Conservation (phyloP, 495 filamentous ascomycete genomes). For the Penicillium paxilli region DNA sequence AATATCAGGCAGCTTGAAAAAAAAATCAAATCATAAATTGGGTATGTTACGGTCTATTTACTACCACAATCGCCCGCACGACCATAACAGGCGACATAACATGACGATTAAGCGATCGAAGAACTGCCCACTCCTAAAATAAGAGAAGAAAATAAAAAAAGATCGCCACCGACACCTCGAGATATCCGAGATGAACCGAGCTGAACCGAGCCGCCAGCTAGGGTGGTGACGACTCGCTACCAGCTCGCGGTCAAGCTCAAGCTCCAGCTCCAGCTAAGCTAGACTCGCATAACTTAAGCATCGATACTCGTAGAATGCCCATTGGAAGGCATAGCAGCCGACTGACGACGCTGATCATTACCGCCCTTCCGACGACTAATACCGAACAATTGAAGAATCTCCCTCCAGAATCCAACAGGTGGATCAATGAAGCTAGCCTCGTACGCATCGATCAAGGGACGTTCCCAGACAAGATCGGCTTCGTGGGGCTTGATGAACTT, state of each 20-base stretch:
- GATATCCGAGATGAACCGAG: too few species aligned
- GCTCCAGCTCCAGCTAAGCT: too few species aligned
- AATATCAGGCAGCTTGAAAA: too few species aligned
- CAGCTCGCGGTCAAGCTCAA: too few species aligned
- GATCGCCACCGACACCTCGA: neutral
- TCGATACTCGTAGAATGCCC: neutral
- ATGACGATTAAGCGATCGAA: too few species aligned
- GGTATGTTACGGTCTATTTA: neutral
- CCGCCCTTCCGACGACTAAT: constrained; percentile 17
- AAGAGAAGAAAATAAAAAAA: too few species aligned
- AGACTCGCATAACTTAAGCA: neutral
- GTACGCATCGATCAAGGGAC: constrained; percentile 32
- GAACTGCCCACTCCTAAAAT: too few species aligned
- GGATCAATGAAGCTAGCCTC: constrained; percentile 30
- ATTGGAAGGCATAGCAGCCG: neutral
- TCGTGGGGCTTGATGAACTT: constrained; percentile 46
- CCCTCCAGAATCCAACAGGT: constrained; percentile 29
- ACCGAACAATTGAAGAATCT: constrained; percentile 23
- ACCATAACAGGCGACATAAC: neutral
- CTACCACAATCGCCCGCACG: neutral
- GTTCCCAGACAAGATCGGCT: constrained; percentile 59
- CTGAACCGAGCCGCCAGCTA: neutral
- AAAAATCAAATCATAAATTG: neutral
- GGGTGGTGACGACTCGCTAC: too few species aligned
- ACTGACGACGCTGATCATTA: constrained; percentile 19